These are phyloP conservation scores for Tetrapisispora iriomotensis DNA, from an alignment of 805 yeast genomes.

Conservation along the genomic window DNA sequence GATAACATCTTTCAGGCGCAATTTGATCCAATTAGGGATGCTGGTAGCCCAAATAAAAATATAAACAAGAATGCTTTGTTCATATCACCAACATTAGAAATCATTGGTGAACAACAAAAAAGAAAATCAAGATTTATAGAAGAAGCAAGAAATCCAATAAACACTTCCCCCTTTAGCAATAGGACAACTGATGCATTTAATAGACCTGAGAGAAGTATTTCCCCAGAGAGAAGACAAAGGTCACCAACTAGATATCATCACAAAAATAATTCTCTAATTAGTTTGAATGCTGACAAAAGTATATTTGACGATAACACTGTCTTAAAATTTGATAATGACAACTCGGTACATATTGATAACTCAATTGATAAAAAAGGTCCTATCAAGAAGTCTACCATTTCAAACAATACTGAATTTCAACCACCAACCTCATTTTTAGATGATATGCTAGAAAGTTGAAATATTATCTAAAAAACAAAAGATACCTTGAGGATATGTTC, in stretches of 20 bases:
- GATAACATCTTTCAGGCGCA: not conserved
- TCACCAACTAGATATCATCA: conserved; percentile 29
- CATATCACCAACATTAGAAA: conserved; percentile 74
- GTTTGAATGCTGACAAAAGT: conserved; percentile 8
- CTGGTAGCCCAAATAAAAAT: conserved; percentile 4
- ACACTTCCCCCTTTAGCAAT: not conserved
- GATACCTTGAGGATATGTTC: no score
- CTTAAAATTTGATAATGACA: not conserved
- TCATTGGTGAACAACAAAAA: conserved; percentile 40
- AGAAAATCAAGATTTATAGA: conserved; percentile 22
- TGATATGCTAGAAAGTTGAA: conserved; percentile 16
- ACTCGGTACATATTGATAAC: not conserved
- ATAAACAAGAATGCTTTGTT: conserved; percentile 38
- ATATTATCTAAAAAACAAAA: no score
- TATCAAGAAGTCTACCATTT: not conserved
- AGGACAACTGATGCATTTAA: conserved; percentile 4
- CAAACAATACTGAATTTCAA: conserved; percentile 7
- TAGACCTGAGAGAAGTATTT: conserved; percentile 24
- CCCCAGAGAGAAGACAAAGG: conserved; percentile 24
- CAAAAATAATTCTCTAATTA: conserved; percentile 31
- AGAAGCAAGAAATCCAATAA: not conserved
- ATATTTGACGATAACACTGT: not conserved
- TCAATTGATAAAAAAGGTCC: not conserved
- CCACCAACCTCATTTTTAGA: conserved; percentile 24
- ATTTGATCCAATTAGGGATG: conserved; percentile 16